Evolutionary conservation across 352 stramenopile species (phyloP).

Genomic region (Phytophthora brassicae): DNA sequence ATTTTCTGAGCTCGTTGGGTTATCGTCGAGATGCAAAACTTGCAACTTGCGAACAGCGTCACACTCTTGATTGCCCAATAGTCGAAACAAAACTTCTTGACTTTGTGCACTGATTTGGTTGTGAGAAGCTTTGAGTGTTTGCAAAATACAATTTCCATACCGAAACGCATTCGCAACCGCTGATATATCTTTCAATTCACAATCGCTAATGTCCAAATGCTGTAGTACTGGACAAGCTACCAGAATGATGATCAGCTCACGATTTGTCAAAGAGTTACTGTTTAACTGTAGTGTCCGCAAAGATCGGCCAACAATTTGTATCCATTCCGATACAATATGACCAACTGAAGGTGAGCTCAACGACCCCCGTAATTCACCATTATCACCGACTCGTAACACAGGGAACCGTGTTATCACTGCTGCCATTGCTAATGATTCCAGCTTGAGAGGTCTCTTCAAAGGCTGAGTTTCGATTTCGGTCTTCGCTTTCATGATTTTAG

Average conservation of each 20-base stretch:
- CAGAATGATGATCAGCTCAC: slow-evolving; percentile 30
- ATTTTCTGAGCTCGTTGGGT: slow-evolving; percentile 26
- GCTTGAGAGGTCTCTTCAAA: slow-evolving; percentile 1
- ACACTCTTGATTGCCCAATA: slow-evolving; percentile 22
- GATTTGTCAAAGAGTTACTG: slow-evolving; percentile 28
- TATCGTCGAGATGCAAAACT: slow-evolving; percentile 40
- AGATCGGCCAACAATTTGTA: slow-evolving; percentile 20
- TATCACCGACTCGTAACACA: slow-evolving; percentile 1
- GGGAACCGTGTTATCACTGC: slow-evolving; percentile 19
- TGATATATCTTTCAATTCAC: slow-evolving; percentile 35
- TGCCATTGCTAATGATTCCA: slow-evolving; percentile 40
- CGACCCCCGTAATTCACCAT: slow-evolving; percentile 2
- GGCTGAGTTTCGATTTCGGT: background rate
- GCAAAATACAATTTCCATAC: slow-evolving; percentile 20
- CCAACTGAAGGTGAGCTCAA: slow-evolving; percentile 3
- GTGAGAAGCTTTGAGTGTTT: slow-evolving; percentile 37
- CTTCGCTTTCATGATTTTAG: slow-evolving; percentile 9
- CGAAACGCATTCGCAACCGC: slow-evolving; percentile 33
- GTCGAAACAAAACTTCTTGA: slow-evolving; percentile 25
- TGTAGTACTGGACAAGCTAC: slow-evolving; percentile 35
- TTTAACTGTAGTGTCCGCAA: slow-evolving; percentile 36
- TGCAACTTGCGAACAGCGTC: slow-evolving; percentile 22
- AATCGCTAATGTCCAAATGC: slow-evolving; percentile 42
- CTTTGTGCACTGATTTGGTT: slow-evolving; percentile 39
- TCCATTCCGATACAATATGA: slow-evolving; percentile 21